phyloP scores from a whole-genome alignment of 139 green algal species.

The Tetraselmis chui region DNA sequence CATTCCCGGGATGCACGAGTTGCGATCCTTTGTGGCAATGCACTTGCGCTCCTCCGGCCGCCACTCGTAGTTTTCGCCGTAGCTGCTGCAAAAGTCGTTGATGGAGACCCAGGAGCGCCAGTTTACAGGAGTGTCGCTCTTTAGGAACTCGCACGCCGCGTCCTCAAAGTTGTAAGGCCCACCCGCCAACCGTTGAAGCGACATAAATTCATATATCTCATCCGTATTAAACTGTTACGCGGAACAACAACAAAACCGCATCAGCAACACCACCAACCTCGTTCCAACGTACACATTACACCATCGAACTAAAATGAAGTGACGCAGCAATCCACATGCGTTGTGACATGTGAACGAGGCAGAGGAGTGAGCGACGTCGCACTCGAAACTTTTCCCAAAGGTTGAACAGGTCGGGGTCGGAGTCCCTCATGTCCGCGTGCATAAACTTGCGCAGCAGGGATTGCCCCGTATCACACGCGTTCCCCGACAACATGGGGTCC shows the following conservation, averaged over 20 bases:
- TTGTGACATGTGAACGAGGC: too few relatives aligned
- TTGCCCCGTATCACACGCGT: not conserved
- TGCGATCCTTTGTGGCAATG: not conserved
- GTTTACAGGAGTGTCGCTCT: not conserved
- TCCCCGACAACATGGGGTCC: not conserved
- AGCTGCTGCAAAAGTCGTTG: not conserved
- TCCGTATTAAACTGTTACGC: not conserved
- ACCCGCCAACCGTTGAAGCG: not conserved
- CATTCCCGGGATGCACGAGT: not conserved
- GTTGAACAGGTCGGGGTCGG: not conserved
- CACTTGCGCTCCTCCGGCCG: not conserved
- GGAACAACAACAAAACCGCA: too few relatives aligned
- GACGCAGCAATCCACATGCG: too few relatives aligned
- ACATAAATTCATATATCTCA: not conserved
- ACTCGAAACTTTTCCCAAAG: not conserved
- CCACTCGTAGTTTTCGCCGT: not conserved
- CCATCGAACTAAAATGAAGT: too few relatives aligned
- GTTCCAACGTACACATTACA: too few relatives aligned
- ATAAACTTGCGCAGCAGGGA: not conserved
- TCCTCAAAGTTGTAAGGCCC: not conserved
- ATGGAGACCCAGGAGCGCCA: not conserved
- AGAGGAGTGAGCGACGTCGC: too few relatives aligned
- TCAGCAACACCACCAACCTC: too few relatives aligned
- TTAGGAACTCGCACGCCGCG: not conserved
- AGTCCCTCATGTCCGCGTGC: not conserved